Base-by-base conservation (phyloP, 2,329 filamentous ascomycete species). In the Dactylellina parvicollis region DNA sequence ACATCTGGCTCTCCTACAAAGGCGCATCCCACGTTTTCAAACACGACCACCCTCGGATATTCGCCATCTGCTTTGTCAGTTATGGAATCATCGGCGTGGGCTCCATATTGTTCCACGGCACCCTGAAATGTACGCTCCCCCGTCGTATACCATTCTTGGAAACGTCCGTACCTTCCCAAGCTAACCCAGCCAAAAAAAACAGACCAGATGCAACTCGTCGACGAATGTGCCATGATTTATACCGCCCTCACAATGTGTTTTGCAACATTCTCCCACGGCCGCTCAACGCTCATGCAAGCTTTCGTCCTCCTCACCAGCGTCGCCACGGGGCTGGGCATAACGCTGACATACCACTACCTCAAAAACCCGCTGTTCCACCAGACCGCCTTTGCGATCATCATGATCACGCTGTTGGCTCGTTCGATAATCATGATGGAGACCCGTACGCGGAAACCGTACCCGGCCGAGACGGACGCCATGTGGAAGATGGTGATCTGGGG, bases 281-380 rank as follows among this genome's bases (percentile, higher is more conserved):
- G 85, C 71, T 84, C 88, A 0, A 80, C 79, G 9, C 77, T 75
- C 2, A 83, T 86, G 71, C 84, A 86, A 0, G 50, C 26, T 9
- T 16, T 69, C 24, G 77, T 83, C 0, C 67, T 85, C 10, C 82
- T 92, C 7, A 90, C 84, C 5, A 40, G 88, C 3, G 83, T 83
- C 12, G 83, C 91, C 8, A 78, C 87, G 4, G 81, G 81, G 8
- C 80, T 89, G 28, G 84, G 86, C n/a, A 93, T 96, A 79, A 95
- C 92, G 12, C 83, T 90, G 40, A 87, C 90, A 80, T 96, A 96
- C 81, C 90, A 92, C 79, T 87, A 91, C 75, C 87, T 92, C 14
- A 91, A 93, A 79, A 89, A 96, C 75, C 91, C 92, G 0, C 83
- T 87, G 0, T 96, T 96, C 80, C 92, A 96, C 81, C 91, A 96